Evolutionary conservation across 352 stramenopile genomes (phyloP).

Genomic region (Phytophthora pini): DNA sequence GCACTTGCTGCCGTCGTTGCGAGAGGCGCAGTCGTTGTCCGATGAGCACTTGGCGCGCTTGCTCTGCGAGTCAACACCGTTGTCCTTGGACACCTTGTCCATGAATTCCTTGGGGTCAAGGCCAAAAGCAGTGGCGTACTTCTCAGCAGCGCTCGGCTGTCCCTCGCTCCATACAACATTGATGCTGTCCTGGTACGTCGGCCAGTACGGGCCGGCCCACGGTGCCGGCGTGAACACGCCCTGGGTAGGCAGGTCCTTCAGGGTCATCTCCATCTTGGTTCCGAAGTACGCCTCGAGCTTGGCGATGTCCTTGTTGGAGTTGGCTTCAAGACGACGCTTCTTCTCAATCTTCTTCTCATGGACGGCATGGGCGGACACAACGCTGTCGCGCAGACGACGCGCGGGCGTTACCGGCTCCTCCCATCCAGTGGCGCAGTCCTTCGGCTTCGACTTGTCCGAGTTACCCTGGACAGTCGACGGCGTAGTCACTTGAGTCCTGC

Average conservation of each 20-base stretch:
- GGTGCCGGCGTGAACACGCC: conserved; percentile 26
- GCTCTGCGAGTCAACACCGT: conserved; percentile 40
- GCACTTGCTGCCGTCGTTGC: conserved; percentile 33
- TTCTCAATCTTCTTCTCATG: conserved; percentile 10
- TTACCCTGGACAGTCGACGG: conserved; percentile 10
- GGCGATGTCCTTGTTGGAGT: conserved; percentile 30
- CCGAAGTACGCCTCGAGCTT: conserved; percentile 36
- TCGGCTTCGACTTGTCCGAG: conserved; percentile 3
- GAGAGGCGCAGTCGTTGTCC: conserved; percentile 30
- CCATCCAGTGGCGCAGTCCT: conserved; percentile 39
- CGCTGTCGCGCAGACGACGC: conserved; percentile 16
- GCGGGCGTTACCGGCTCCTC: conserved; percentile 16
- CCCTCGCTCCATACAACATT: conserved; percentile 43
- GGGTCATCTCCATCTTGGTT: conserved; percentile 29
- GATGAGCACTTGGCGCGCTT: conserved; percentile 29
- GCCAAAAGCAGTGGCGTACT: conserved; percentile 59
- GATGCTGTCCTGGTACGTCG: conserved; percentile 69
- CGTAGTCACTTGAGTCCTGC: not conserved
- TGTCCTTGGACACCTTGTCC: conserved; percentile 40
- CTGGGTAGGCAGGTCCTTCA: conserved; percentile 32
- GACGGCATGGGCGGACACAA: conserved; percentile 7
- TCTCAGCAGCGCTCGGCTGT: conserved; percentile 38
- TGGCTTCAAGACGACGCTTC: conserved; percentile 28
- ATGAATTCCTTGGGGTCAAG: conserved; percentile 45
- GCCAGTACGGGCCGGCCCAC: conserved; percentile 69